Percentiles rank a stretch among this genome's conserved stretches.
Evolutionary conservation across 1,284 basidiomycete genomes (phyloP).

Genomic region (Naganishia cerealis): DNA sequence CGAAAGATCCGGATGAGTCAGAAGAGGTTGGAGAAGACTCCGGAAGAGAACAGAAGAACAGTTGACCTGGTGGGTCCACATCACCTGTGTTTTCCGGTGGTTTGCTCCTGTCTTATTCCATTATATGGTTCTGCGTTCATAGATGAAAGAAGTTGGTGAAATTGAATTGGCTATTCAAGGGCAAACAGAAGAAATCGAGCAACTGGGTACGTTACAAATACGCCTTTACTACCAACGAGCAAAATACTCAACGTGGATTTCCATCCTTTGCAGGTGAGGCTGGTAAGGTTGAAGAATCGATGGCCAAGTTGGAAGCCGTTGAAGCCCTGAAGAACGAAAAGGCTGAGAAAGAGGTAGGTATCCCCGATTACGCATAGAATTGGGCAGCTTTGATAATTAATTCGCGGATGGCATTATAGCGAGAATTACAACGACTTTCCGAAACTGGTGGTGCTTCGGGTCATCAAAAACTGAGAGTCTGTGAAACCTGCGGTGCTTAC

Average conservation of each 20-base stretch:
- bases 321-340: constrained; percentile 97
- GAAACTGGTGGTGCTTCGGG: constrained; percentile 98
- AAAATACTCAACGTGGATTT: constrained; percentile 8
- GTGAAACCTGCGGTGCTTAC: constrained; percentile 99
- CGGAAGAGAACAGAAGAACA: constrained; percentile 98
- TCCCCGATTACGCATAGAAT: neutral
- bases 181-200: constrained; percentile 96
- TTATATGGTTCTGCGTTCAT: constrained; percentile 7
- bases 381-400: constrained; percentile 3
- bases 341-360: constrained; percentile 82
- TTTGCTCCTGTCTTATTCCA: neutral
- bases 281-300: constrained; percentile 96
- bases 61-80: constrained; percentile 73
- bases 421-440: constrained; percentile 91
- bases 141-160: constrained; percentile 99
- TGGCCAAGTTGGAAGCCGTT: constrained; percentile 94
- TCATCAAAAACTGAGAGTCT: constrained; percentile 97
- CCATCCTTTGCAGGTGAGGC: constrained; percentile 69
- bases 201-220: constrained; percentile 64
- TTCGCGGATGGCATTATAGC: constrained; percentile 55
- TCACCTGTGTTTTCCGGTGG: neutral
- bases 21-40: constrained; percentile 94
- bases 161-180: constrained; percentile 98
- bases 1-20: constrained; percentile 90
- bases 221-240: constrained; percentile 35